These are phyloP conservation scores for Suillus brevipes DNA, from an alignment of 768 basidiomycete genomes.

Conservation along the genomic window DNA sequence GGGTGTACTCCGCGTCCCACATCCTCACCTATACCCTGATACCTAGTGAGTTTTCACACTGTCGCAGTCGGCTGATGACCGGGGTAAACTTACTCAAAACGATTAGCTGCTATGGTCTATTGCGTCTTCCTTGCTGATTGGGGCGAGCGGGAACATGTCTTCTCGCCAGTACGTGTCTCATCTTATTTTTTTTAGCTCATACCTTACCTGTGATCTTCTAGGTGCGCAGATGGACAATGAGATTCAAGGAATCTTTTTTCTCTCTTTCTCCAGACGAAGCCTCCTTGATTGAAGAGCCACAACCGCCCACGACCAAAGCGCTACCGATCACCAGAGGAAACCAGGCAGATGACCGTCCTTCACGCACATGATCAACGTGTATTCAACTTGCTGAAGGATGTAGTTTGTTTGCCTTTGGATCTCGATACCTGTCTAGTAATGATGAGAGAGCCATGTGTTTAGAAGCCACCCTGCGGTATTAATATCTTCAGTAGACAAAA, in stretches of 20 bases:
- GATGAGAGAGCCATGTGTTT: neutral
- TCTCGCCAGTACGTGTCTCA: constrained; percentile 54
- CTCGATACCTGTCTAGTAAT: neutral
- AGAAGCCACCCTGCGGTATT: neutral
- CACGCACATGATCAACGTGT: neutral
- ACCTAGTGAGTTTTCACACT: constrained; percentile 43
- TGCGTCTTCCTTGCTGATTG: constrained; percentile 65
- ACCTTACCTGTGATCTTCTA: constrained; percentile 23
- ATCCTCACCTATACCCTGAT: constrained; percentile 55
- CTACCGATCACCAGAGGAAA: neutral
- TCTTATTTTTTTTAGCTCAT: neutral
- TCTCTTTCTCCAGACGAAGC: constrained; percentile 59
- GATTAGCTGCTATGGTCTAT: constrained; percentile 53
- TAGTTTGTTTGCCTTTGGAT: neutral
- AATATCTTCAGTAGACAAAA: neutral
- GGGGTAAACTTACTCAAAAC: neutral
- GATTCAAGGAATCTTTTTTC: constrained; percentile 52
- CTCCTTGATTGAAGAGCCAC: constrained; percentile 19
- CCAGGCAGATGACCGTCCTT: neutral
- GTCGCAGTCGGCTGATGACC: neutral
- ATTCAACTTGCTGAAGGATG: neutral
- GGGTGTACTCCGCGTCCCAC: constrained; percentile 56
- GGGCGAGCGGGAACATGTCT: constrained; percentile 71
- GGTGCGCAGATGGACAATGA: constrained; percentile 59
- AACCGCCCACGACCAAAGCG: neutral